A percentile compares a stretch with the other conserved stretches of the same genome.
These are phyloP conservation scores for Colletotrichum ledebouriae DNA, from an alignment of 2,329 filamentous ascomycete species.

Conservation along the genomic window DNA sequence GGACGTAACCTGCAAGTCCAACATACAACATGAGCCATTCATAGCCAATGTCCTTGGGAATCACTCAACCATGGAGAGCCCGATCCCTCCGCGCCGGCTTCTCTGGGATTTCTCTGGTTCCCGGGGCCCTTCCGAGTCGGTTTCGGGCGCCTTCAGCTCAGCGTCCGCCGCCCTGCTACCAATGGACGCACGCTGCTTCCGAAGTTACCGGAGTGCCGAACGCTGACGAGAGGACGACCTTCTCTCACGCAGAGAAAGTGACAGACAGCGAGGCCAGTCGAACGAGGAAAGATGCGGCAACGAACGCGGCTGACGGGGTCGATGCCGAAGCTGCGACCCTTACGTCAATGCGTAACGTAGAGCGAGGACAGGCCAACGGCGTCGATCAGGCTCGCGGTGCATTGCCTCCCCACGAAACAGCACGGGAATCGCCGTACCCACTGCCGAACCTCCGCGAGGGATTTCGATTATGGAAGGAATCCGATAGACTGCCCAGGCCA, in stretches of 20 bases:
- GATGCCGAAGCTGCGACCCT: conserved; percentile 7
- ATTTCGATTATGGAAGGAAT: too few species aligned
- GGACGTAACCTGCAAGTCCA: conserved; percentile 31
- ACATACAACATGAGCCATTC: conserved; percentile 52
- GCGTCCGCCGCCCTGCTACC: conserved; percentile 1
- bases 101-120: conserved; percentile 43
- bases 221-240: not conserved
- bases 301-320: not conserved
- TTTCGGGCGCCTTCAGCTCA: conserved; percentile 34
- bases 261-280: not conserved
- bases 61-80: conserved; percentile 59
- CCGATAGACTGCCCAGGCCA: too few species aligned
- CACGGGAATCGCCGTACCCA: too few species aligned
- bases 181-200: conserved; percentile 22
- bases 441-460: not conserved
- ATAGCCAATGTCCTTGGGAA: conserved; percentile 63
- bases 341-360: not conserved
- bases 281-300: not conserved
- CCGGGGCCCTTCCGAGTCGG: conserved; percentile 39
- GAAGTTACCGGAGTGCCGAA: conserved; percentile 5
- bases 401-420: not conserved
- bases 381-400: conserved; percentile 9
- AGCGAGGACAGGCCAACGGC: not conserved
- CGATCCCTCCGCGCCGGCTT: conserved; percentile 51
- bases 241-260: not conserved